Evolutionary conservation across 2,329 filamentous ascomycete species (phyloP).

Genomic region (Phoma herbarum): DNA sequence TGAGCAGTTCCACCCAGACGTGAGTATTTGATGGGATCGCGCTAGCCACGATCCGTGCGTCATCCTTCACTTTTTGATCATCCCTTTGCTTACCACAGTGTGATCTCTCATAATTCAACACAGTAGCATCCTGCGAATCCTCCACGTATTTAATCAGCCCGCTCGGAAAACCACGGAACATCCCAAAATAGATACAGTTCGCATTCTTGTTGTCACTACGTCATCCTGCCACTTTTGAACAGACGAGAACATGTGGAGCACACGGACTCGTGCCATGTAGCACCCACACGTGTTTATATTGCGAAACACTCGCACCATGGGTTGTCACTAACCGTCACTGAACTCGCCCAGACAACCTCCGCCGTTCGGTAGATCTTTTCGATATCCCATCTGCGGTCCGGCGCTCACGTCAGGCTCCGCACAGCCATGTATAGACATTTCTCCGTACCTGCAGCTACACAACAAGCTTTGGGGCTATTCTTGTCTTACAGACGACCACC

Average conservation of each 20-base stretch:
- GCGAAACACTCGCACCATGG: neutral
- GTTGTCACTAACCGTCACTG: neutral
- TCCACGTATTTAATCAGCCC: neutral
- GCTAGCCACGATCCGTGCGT: neutral
- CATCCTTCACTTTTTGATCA: neutral
- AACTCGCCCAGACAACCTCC: neutral
- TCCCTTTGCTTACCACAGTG: neutral
- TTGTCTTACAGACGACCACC: neutral
- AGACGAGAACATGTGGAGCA: conserved; percentile 20
- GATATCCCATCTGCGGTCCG: neutral
- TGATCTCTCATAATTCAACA: neutral
- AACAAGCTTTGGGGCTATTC: conserved; percentile 7
- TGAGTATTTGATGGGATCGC: neutral
- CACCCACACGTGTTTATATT: conserved; percentile 8
- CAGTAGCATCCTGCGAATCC: neutral
- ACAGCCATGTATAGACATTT: neutral
- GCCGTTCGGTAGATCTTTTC: neutral
- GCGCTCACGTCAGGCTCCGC: neutral
- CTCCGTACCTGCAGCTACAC: neutral
- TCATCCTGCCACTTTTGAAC: conserved; percentile 8
- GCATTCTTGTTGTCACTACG: conserved; percentile 6
- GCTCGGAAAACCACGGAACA: neutral
- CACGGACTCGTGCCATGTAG: conserved; percentile 8
- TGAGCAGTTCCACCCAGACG: neutral
- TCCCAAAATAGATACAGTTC: neutral